Evolutionary conservation across 139 green algal species (phyloP), one percentile per base, ranked within the genome.

Genomic region (Microglena sp.): DNA sequence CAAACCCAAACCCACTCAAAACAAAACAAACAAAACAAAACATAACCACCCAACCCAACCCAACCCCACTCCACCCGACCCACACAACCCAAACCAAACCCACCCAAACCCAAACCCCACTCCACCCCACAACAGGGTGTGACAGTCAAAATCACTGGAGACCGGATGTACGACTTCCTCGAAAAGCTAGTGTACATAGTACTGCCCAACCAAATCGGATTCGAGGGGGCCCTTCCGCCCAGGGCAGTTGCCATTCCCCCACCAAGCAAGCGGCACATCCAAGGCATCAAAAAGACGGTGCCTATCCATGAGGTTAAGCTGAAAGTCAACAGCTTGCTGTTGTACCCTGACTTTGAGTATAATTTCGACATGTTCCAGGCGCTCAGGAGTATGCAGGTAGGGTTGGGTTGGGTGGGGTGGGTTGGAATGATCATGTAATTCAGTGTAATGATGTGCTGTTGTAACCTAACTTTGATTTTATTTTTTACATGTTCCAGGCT

Each of bases 351-450:
- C 64, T 71, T 80, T 27, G 74, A 76, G 54, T 34, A 61, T 15
- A 69, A 71, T 44, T 80, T 80, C 18, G 40, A 68, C 22, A 24
- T 76, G 57, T 80, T 76, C 36, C 68, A 80, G 60, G 60, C 69
- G 40, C 40, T 80, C 45, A 30, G 58, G 5, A 65, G 68, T 44
- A 73, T 76, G 68, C 60, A 69, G 54, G 68, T 75, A 28, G 5
- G 59, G 29, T 21, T 3, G 7, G 29, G 4, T 28, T 53, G 4
- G 33, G 26, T 8, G 55, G 55, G 26, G 27, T 59, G 50, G 11
- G 40, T 50, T 11, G 40, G 40, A 18, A 50, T n/a, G n/a, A n/a
- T n/a, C n/a, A n/a, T n/a, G n/a, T n/a, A n/a, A n/a, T n/a, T n/a
- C n/a, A n/a, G n/a, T n/a, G n/a, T n/a, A n/a, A n/a, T n/a, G n/a